A percentile compares a stretch with the other conserved stretches of the same genome.
phyloP scores from a whole-genome alignment of 495 filamentous ascomycete species.

The Letharia columbiana region DNA sequence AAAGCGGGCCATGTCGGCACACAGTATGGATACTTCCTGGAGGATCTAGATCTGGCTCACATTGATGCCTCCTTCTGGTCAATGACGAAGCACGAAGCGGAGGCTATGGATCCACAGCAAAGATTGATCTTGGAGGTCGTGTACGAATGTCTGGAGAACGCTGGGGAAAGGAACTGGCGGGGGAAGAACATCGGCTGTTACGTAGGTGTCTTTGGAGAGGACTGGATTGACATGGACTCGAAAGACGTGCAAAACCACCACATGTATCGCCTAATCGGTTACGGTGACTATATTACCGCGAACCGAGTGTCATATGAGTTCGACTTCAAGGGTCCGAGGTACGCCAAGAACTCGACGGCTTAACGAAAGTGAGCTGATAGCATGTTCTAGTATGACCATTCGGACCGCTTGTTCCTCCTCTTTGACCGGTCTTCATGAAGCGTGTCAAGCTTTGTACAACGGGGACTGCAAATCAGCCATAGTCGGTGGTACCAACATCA shows the following conservation, averaged over 20 bases:
- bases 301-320: constrained; percentile 33
- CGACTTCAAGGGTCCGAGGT: constrained; percentile 28
- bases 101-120: constrained; percentile 50
- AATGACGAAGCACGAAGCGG: constrained; percentile 38
- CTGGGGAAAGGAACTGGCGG: constrained; percentile 25
- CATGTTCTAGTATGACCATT: constrained; percentile 24
- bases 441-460: constrained; percentile 29
- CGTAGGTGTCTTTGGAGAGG: constrained; percentile 28
- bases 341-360: background rate
- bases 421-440: constrained; percentile 31
- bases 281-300: constrained; percentile 20
- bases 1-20: constrained; percentile 26
- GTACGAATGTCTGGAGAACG: constrained; percentile 32
- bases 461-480: constrained; percentile 38
- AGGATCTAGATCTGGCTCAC: constrained; percentile 29
- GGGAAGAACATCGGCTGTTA: constrained; percentile 34
- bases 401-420: constrained; percentile 36
- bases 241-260: constrained; percentile 24
- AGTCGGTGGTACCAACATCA: constrained; percentile 37
- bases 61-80: constrained; percentile 36
- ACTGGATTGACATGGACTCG: constrained; percentile 27
- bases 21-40: constrained; percentile 45
- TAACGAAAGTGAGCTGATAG: constrained; percentile 7
- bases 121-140: constrained; percentile 46
- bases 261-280: constrained; percentile 20